Evolutionary conservation across 129 eudicot genomes (phyloP).

Genomic region (Flaveria sonorensis): DNA sequence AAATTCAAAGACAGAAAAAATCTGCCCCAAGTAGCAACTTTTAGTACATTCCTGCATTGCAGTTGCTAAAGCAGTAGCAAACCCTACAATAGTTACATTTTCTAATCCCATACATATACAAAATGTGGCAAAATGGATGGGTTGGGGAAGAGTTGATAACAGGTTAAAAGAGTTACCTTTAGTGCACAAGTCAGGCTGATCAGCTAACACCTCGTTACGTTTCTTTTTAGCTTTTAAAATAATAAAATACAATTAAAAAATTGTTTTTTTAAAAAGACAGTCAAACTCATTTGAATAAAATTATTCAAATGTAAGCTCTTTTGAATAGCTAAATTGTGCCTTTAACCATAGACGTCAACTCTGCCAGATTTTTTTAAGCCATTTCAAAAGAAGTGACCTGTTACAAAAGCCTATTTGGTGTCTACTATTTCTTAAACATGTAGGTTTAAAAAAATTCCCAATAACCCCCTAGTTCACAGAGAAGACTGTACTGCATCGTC

Average conservation of each 20-base stretch:
- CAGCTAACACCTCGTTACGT: neutral
- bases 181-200: neutral
- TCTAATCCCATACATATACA: neutral
- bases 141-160: neutral
- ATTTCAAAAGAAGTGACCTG: neutral
- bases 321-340: conserved; percentile 1
- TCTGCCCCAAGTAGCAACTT: neutral
- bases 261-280: neutral
- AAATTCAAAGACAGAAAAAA: neutral
- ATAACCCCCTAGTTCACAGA: neutral
- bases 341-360: neutral
- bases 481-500: neutral
- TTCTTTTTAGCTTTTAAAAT: neutral
- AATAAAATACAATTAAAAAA: neutral
- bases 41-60: neutral
- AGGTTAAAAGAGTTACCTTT: neutral
- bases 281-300: neutral
- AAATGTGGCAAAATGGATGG: neutral
- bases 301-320: neutral
- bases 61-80: neutral
- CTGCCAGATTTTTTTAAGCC: neutral
- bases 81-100: neutral
- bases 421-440: neutral
- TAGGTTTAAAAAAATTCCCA: neutral
- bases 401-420: neutral